These are phyloP conservation scores for Tuber indicum DNA, from an alignment of 495 filamentous ascomycete genomes.

Conservation along the genomic window DNA sequence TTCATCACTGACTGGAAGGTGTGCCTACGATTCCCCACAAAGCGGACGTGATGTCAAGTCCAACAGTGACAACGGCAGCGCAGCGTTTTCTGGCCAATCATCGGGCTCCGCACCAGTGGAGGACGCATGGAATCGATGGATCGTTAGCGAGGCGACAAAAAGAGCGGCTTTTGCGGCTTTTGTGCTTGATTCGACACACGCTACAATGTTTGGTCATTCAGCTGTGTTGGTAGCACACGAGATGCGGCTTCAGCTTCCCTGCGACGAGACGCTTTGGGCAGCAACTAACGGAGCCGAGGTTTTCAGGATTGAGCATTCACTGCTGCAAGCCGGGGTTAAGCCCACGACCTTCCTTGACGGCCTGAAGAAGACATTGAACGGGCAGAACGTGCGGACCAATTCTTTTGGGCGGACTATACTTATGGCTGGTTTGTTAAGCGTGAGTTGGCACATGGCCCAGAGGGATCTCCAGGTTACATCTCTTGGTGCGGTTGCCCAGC, in stretches of 20 bases:
- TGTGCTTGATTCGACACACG: conserved; percentile 90
- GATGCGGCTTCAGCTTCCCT: conserved; percentile 84
- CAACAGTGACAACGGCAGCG: conserved; percentile 48
- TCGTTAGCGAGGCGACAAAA: conserved; percentile 84
- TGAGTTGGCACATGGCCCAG: conserved; percentile 98
- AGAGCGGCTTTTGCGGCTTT: conserved; percentile 92
- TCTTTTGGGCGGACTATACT: conserved; percentile 91
- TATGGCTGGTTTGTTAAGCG: conserved; percentile 88
- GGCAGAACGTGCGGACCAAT: conserved; percentile 82
- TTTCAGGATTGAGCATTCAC: conserved; percentile 71
- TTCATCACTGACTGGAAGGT: conserved; percentile 83
- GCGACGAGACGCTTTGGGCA: conserved; percentile 90
- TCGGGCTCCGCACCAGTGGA: conserved; percentile 65
- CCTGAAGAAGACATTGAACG: conserved; percentile 81
- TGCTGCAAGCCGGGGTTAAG: conserved; percentile 76
- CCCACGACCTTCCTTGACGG: conserved; percentile 85
- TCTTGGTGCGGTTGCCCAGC: conserved; percentile 65
- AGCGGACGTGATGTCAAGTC: conserved; percentile 61
- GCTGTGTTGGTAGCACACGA: conserved; percentile 97
- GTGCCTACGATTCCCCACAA: conserved; percentile 81
- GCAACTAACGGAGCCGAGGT: conserved; percentile 86
- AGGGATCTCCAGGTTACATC: conserved; percentile 90
- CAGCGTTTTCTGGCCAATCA: conserved; percentile 51
- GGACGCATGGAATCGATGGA: conserved; percentile 96
- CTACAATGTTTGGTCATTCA: conserved; percentile 96